phyloP scores from a whole-genome alignment of 495 filamentous ascomycete genomes.

The Pseudomonodictys pantanalensis region DNA sequence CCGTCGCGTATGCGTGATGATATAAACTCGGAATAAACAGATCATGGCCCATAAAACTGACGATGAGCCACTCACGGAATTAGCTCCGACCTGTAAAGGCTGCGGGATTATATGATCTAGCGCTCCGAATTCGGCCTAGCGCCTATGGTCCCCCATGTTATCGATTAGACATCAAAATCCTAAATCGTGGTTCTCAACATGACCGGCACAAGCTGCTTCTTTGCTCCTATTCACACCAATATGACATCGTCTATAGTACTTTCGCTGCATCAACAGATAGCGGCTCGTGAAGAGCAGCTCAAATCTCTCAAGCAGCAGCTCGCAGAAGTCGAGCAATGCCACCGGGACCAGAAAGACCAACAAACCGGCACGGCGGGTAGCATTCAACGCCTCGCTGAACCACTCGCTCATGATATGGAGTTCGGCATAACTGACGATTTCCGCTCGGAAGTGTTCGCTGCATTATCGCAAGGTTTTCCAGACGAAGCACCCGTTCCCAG shows the following conservation, averaged over 20 bases:
- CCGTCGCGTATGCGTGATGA: too few relatives aligned
- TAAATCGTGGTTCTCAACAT: too few relatives aligned
- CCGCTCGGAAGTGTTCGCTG: slow-evolving; percentile 30
- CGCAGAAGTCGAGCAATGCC: slow-evolving; percentile 30
- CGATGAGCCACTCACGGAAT: too few relatives aligned
- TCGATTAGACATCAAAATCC: too few relatives aligned
- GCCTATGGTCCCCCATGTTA: too few relatives aligned
- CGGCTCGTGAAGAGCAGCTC: slow-evolving; percentile 36
- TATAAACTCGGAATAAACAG: too few relatives aligned
- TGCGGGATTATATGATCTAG: too few relatives aligned
- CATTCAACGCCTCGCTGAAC: neutral
- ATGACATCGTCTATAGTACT: slow-evolving; percentile 20
- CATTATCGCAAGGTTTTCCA: slow-evolving; percentile 21
- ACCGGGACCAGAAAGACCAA: slow-evolving; percentile 2
- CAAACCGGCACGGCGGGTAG: slow-evolving; percentile 7
- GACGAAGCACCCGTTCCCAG: slow-evolving; percentile 22
- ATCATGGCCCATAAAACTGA: too few relatives aligned
- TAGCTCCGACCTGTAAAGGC: too few relatives aligned
- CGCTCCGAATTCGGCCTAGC: too few relatives aligned
- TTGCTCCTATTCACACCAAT: too few relatives aligned
- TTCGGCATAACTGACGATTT: slow-evolving; percentile 35
- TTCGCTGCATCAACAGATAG: slow-evolving; percentile 35
- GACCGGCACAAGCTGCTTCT: too few relatives aligned
- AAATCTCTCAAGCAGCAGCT: slow-evolving; percentile 33
- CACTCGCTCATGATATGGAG: slow-evolving; percentile 25